phyloP scores from a whole-genome alignment of 768 basidiomycete species.

The Artomyces pyxidatus region DNA sequence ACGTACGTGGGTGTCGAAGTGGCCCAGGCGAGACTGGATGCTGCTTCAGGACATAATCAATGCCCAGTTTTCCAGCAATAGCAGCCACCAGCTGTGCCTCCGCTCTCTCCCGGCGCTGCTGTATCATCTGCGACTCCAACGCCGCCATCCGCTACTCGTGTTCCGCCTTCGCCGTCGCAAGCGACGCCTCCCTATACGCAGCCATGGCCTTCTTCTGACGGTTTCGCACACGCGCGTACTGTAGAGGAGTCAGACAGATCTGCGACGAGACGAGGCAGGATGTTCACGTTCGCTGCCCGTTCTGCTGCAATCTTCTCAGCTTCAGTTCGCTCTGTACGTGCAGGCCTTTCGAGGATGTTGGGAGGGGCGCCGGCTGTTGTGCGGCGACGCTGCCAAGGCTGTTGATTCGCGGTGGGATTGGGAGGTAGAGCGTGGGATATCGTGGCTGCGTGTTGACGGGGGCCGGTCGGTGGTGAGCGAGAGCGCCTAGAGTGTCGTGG shows the following conservation, averaged over 20 bases:
- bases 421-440: not conserved
- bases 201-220: not conserved
- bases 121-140: conserved; percentile 52
- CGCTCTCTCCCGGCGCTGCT: conserved; percentile 49
- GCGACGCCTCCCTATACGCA: conserved; percentile 5
- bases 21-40: not conserved
- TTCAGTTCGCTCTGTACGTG: conserved; percentile 4
- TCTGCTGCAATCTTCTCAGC: too few species aligned
- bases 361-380: not conserved
- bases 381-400: not conserved
- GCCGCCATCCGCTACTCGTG: conserved; percentile 54
- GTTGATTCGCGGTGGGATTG: not conserved
- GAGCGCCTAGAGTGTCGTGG: not conserved
- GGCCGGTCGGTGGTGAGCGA: not conserved
- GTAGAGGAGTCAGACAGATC: not conserved
- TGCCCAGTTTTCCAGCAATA: conserved; percentile 48
- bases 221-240: not conserved
- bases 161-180: conserved; percentile 29
- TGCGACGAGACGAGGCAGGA: not conserved
- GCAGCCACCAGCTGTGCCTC: conserved; percentile 56
- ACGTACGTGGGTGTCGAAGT: too few species aligned
- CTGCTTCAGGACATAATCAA: conserved; percentile 4
- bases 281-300: too few species aligned
- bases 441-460: not conserved
- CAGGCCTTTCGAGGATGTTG: conserved; percentile 7